Percentiles rank a stretch among this genome's conserved stretches.
Evolutionary conservation across 1,284 basidiomycete species (phyloP).

Genomic region (Ceratobasidium papillatum): DNA sequence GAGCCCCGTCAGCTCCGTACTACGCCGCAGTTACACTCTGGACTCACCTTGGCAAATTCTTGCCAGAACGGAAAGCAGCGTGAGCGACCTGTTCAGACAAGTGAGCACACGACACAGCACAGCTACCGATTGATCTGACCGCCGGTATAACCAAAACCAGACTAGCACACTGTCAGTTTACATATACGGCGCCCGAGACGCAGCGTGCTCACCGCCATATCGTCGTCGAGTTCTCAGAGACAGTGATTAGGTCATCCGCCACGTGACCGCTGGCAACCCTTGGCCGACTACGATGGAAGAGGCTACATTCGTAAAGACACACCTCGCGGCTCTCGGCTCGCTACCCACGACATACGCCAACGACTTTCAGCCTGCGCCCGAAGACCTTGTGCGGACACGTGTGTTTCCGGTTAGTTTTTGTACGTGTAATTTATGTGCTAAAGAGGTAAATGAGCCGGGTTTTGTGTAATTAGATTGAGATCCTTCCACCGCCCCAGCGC

Average conservation of each 20-base stretch:
- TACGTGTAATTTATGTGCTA: conserved; percentile 4
- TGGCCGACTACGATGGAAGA: conserved; percentile 56
- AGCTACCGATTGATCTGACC: conserved; percentile 53
- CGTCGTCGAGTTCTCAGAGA: conserved; percentile 37
- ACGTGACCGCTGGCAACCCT: conserved; percentile 23
- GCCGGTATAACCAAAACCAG: conserved; percentile 73
- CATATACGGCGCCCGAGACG: not conserved
- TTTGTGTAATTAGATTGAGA: conserved; percentile 57
- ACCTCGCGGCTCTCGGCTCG: conserved; percentile 70
- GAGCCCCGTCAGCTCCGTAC: not conserved
- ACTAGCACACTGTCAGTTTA: conserved; percentile 53
- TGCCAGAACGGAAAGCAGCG: conserved; percentile 95
- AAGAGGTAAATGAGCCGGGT: not conserved
- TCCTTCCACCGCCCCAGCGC: conserved; percentile 65
- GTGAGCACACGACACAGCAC: conserved; percentile 38
- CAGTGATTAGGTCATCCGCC: conserved; percentile 9
- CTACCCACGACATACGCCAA: conserved; percentile 76
- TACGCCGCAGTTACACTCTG: conserved; percentile 7
- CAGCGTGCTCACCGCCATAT: conserved; percentile 54
- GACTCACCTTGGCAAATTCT: conserved; percentile 78
- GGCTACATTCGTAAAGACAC: conserved; percentile 74
- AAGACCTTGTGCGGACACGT: conserved; percentile 76
- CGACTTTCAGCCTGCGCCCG: conserved; percentile 78
- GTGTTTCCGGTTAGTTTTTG: conserved; percentile 67
- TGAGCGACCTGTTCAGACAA: conserved; percentile 69